Conservation (phyloP, 345 rosid genomes). For the Linum trigynum region DNA sequence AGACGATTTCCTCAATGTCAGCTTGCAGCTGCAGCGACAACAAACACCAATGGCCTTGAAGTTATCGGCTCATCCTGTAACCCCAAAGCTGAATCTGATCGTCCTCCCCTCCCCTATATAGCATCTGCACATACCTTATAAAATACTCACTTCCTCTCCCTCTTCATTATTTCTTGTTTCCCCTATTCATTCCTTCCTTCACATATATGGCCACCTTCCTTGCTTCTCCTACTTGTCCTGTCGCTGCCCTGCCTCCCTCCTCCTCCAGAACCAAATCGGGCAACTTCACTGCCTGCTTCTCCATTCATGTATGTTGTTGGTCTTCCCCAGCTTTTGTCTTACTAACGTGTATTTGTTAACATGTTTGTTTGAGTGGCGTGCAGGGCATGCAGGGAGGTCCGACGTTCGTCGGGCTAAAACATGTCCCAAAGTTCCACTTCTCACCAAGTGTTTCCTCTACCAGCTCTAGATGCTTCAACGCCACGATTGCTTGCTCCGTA, state of each 20-base stretch:
- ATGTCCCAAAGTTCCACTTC: conserved; percentile 21
- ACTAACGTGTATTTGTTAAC: too few relatives aligned
- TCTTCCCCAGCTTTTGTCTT: not conserved
- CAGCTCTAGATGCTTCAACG: conserved; percentile 23
- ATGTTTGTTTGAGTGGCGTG: too few relatives aligned
- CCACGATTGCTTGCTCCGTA: conserved; percentile 42
- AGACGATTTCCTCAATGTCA: too few relatives aligned
- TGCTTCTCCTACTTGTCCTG: conserved; percentile 17
- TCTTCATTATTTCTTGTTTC: too few relatives aligned
- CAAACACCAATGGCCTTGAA: conserved; percentile 10
- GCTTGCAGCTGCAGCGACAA: too few relatives aligned
- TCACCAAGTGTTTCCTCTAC: conserved; percentile 16
- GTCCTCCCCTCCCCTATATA: conserved; percentile 14
- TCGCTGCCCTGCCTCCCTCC: conserved; percentile 14
- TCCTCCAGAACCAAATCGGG: not conserved
- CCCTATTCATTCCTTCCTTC: not conserved
- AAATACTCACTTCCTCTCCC: too few relatives aligned
- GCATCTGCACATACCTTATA: not conserved
- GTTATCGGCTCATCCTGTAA: conserved; percentile 13
- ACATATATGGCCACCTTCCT: conserved; percentile 28
- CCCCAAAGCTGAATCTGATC: conserved; percentile 10
- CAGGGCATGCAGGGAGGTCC: conserved; percentile 29
- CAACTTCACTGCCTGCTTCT: conserved; percentile 11
- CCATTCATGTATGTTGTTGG: conserved; percentile 13
- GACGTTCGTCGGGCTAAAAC: conserved; percentile 20